Evolutionary conservation across 352 stramenopile genomes (phyloP).

Genomic region (Pythium coloratum): DNA sequence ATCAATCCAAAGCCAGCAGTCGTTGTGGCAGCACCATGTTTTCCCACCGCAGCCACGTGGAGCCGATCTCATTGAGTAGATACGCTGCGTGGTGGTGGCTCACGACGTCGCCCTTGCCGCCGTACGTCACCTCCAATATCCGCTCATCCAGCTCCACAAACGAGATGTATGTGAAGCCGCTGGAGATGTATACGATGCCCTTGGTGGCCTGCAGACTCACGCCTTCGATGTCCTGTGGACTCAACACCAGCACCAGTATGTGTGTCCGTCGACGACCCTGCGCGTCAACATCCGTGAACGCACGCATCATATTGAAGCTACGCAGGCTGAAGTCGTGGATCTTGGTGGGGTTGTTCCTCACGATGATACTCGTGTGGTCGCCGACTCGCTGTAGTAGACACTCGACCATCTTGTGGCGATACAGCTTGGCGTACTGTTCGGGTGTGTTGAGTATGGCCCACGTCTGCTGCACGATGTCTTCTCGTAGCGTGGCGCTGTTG

Average conservation of each 20-base stretch:
- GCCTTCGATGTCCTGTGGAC: constrained; percentile 26
- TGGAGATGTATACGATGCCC: constrained; percentile 38
- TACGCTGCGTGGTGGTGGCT: constrained; percentile 42
- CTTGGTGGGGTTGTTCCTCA: constrained; percentile 39
- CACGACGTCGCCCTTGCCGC: constrained; percentile 35
- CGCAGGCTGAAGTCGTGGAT: constrained; percentile 16
- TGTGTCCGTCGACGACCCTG: constrained; percentile 30
- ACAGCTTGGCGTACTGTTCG: constrained; percentile 37
- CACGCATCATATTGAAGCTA: constrained; percentile 42
- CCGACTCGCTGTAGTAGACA: constrained; percentile 44
- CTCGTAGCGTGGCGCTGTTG: constrained; percentile 22
- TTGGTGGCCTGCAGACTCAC: constrained; percentile 29
- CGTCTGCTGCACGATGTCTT: constrained; percentile 29
- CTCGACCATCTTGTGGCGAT: constrained; percentile 38
- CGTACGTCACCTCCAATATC: constrained; percentile 42
- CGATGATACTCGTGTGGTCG: constrained; percentile 36
- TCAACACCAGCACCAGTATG: constrained; percentile 37
- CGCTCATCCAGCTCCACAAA: constrained; percentile 24
- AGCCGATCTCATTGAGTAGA: constrained; percentile 40
- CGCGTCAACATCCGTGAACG: constrained; percentile 34
- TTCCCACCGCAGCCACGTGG: constrained; percentile 46
- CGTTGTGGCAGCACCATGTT: constrained; percentile 34
- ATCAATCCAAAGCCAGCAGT: neutral
- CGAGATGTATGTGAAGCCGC: constrained; percentile 48
- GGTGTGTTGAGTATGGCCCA: constrained; percentile 44